Evolutionary conservation across 1,139 yeast genomes (phyloP).

Genomic region (Taphrina flavorubra): DNA sequence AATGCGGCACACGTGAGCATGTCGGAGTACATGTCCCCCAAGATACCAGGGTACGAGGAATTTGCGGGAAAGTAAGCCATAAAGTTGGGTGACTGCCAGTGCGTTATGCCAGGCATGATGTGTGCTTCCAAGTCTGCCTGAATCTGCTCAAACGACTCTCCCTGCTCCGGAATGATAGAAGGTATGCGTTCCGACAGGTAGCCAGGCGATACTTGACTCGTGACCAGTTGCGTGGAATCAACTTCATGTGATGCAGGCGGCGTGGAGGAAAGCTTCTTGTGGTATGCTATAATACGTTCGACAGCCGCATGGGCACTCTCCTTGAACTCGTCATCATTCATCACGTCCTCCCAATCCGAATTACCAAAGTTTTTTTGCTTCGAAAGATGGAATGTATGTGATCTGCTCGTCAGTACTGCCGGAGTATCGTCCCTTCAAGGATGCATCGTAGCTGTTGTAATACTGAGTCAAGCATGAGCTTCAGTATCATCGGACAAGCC

Average conservation of each 20-base stretch:
- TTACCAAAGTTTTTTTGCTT: too few species aligned
- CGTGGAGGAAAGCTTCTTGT: constrained; percentile 41
- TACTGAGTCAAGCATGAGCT: too few species aligned
- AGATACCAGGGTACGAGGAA: constrained; percentile 46
- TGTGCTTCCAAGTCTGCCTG: constrained; percentile 44
- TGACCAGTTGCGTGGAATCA: constrained; percentile 33
- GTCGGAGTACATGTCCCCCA: constrained; percentile 47
- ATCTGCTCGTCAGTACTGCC: too few species aligned
- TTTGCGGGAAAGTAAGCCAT: constrained; percentile 48
- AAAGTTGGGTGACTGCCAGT: constrained; percentile 48
- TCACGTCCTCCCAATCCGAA: background rate
- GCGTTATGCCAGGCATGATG: constrained; percentile 47
- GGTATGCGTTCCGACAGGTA: constrained; percentile 45
- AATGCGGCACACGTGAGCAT: constrained; percentile 48
- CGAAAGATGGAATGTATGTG: too few species aligned
- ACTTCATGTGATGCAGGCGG: constrained; percentile 11
- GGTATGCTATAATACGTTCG: constrained; percentile 46
- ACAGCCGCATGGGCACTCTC: constrained; percentile 47
- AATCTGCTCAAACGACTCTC: constrained; percentile 45
- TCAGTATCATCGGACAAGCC: too few species aligned
- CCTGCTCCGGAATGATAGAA: constrained; percentile 43
- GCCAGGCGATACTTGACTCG: constrained; percentile 46
- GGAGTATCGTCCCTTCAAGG: too few species aligned
- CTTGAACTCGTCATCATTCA: constrained; percentile 40
- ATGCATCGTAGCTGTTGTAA: too few species aligned